A percentile compares a stretch with the other conserved stretches of the same genome.
Conservation (phyloP, 106 monocot genomes). For the Acorus calamus region DNA sequence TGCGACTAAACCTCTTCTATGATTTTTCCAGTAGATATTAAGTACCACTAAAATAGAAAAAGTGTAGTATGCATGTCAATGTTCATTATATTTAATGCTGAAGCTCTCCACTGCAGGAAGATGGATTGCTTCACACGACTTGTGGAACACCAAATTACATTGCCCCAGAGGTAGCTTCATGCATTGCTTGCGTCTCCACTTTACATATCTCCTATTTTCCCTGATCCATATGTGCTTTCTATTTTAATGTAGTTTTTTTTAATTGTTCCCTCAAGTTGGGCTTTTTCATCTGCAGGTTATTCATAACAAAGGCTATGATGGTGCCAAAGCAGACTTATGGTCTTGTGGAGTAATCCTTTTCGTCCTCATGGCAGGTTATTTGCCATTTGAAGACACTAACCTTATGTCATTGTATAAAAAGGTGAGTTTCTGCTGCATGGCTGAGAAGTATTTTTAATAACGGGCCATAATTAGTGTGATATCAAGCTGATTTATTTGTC, state of each 20-base stretch:
- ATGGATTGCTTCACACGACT: conserved; percentile 86
- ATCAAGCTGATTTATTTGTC: conserved; percentile 2
- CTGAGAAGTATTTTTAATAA: neutral
- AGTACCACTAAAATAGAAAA: too few relatives aligned
- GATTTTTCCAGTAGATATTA: too few relatives aligned
- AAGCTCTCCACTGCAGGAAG: conserved; percentile 36
- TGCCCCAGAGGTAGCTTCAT: conserved; percentile 47
- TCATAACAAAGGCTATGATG: conserved; percentile 90
- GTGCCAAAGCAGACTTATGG: conserved; percentile 90
- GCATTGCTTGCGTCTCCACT: neutral
- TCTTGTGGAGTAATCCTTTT: conserved; percentile 94
- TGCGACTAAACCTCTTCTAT: too few relatives aligned
- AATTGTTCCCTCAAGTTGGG: neutral
- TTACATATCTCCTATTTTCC: neutral
- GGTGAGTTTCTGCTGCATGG: conserved; percentile 15
- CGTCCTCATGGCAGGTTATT: conserved; percentile 80
- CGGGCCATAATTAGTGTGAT: neutral
- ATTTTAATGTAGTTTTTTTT: neutral
- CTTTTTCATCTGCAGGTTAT: conserved; percentile 39
- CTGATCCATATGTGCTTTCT: neutral
- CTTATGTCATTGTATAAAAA: conserved; percentile 67
- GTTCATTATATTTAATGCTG: too few relatives aligned
- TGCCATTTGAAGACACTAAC: conserved; percentile 85
- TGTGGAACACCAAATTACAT: conserved; percentile 98
- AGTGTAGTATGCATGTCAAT: too few relatives aligned